Evolutionary conservation across 306 rosid species (phyloP).

Genomic region (Delonix regia): DNA sequence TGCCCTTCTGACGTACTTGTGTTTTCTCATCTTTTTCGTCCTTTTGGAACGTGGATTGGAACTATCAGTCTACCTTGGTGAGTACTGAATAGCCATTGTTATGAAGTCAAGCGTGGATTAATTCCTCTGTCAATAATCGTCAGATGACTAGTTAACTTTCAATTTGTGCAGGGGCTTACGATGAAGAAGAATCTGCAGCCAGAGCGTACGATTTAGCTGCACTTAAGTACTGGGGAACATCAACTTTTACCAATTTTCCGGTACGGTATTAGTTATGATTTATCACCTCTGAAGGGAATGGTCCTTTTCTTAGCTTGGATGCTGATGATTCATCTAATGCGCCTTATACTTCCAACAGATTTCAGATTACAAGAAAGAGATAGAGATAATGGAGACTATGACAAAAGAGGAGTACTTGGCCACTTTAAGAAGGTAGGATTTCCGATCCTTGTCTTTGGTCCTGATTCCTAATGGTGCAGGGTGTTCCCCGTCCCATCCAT

Average conservation of each 20-base stretch:
- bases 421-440: constrained; percentile 72
- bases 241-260: constrained; percentile 75
- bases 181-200: constrained; percentile 82
- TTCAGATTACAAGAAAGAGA: constrained; percentile 64
- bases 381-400: constrained; percentile 69
- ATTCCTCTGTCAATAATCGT: not conserved
- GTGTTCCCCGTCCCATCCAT: not conserved
- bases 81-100: not conserved
- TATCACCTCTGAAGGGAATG: not conserved
- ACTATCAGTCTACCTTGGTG: constrained; percentile 70
- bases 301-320: constrained; percentile 13
- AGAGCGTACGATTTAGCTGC: constrained; percentile 88
- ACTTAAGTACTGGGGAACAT: constrained; percentile 76
- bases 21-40: not conserved
- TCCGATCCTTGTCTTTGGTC: not conserved
- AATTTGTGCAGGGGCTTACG: constrained; percentile 67
- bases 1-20: not conserved
- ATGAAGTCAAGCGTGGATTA: not conserved
- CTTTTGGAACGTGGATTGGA: constrained; percentile 35
- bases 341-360: constrained; percentile 43
- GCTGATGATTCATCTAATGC: constrained; percentile 9
- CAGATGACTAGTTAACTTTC: not conserved
- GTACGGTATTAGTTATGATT: constrained; percentile 38
- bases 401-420: constrained; percentile 82
- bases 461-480: not conserved